Evolutionary conservation across 192 early-diverging fungal species (phyloP), one percentile per base, ranked within the genome.

Genomic region (Neocallimastix lanati): DNA sequence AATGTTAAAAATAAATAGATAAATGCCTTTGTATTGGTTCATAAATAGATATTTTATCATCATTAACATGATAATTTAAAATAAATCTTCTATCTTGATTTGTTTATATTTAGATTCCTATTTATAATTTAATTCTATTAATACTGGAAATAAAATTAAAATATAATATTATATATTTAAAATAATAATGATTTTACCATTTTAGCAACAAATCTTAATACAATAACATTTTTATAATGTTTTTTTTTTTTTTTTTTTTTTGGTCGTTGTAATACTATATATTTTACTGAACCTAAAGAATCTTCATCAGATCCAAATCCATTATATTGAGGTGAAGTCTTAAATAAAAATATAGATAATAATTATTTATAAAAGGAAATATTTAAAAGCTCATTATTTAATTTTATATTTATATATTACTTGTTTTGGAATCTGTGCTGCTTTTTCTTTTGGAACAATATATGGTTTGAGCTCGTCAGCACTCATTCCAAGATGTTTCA

Each of bases 1-100:
- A n/a, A n/a, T n/a, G n/a, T n/a, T n/a, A n/a, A n/a, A n/a, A n/a
- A n/a, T n/a, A n/a, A n/a, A n/a, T n/a, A n/a, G n/a, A n/a, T n/a
- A 35, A n/a, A 28, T 83, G 88, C 86, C 89, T 80, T 78, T 89
- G 89, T 25, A 88, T 86, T 28, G 89, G 89, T 82, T 91, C 90
- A 82, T 90, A 89, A 78, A 91, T 90, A 40, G 89, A 87, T 80
- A 91, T 90, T 81, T 83, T 89, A 79, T 90, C 90, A 81, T 91
- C 89, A 2, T 89, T 86, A 4, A 91, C 83, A 30, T 87, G 82
- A 82, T 88, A 91, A 21, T 82, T 87, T 80, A 91, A 85, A 18
- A 91, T 89, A 81, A 91, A 91, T 35, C 88, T 82, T 28, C 90
- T 83, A 37, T 85, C 86, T 29, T 81, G 78, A 83, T 91, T 81